Base-by-base conservation (phyloP, 768 basidiomycete species). In the Trametes villosa region DNA sequence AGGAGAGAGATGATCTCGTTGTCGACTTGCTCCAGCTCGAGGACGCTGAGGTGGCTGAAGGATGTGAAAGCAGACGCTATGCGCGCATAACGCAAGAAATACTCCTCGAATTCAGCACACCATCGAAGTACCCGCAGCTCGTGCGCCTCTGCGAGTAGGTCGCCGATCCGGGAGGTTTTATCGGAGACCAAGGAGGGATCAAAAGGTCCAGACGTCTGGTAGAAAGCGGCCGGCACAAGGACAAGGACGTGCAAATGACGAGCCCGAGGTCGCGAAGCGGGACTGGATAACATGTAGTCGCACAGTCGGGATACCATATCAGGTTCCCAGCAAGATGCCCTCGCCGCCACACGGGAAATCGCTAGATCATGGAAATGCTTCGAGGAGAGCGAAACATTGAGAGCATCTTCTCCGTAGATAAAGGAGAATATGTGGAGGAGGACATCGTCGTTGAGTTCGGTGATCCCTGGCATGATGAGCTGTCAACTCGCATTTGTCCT, bases 381-480 rank as follows among this genome's bases (percentile, higher is more conserved):
- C 22, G 33, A 47, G 9, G 45, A 11, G 31, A 56, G 55, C 2
- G 55, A 12, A 9, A 47, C 24, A 26, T 36, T 36, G 24, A 56
- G 45, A 12, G 55, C 55, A 27, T 56, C 34, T 27, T 26, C 22
- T 12, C 55, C 55, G 27, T 56, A 26, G 17, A 48, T 26, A 13
- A 38, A 38, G 3, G 55, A 26, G 8, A 48, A n/a, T n/a, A 56
- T 48, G 17, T 6, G 12, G 24, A 40, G 34, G 9, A 56, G 45
- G 18, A 22, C 34, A 26, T 56, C 55, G 55, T 56, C 45, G 24
- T 56, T 29, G 33, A 56, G 45, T 4, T 22, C 26, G 5, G 48
- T 33, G 2, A 48, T 20, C 44, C 5, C 26, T 27, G 22, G 9
- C 44, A 45, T 45, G 22, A 9, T 26, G 22, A 7, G 22, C 5